A percentile compares a stretch with the other conserved stretches of the same genome.
Evolutionary conservation across 108 stramenopile genomes (phyloP).

Genomic region (Phaeodactylum tricornutum): DNA sequence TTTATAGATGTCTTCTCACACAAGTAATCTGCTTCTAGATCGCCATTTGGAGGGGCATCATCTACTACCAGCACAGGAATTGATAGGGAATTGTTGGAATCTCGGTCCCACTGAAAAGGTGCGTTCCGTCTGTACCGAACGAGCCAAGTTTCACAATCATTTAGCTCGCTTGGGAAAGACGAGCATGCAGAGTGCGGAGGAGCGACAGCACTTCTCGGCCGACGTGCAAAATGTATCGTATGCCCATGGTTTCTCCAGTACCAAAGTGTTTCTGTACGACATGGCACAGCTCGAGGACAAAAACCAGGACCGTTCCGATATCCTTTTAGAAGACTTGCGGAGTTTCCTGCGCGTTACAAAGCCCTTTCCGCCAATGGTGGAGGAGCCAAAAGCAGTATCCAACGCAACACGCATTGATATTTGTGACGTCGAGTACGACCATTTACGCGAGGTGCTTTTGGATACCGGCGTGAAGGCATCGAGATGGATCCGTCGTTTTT

Average conservation of each 20-base stretch:
- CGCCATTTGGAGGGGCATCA: conserved; percentile 14
- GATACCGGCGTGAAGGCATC: conserved; percentile 14
- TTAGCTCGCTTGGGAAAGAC: conserved; percentile 10
- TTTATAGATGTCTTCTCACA: too few species aligned
- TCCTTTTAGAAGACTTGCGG: conserved; percentile 11
- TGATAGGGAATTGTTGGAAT: conserved; percentile 1
- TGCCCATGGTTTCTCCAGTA: background rate
- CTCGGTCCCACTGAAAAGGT: background rate
- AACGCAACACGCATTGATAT: conserved; percentile 11
- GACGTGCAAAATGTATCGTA: background rate
- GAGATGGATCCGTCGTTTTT: conserved; percentile 31
- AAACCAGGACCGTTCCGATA: background rate
- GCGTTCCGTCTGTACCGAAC: background rate
- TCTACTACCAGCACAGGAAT: background rate
- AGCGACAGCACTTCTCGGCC: background rate
- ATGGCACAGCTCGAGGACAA: conserved; percentile 9
- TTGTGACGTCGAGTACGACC: conserved; percentile 21
- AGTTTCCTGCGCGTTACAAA: conserved; percentile 10
- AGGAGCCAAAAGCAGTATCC: background rate
- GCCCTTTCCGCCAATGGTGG: background rate
- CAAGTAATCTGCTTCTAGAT: too few species aligned
- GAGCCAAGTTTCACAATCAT: conserved; percentile 6
- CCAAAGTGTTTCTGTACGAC: conserved; percentile 17
- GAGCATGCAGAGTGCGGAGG: background rate
- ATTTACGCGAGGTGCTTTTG: conserved; percentile 21